phyloP scores from a whole-genome alignment of 2,329 filamentous ascomycete genomes.

The Monosporascus sp. region DNA sequence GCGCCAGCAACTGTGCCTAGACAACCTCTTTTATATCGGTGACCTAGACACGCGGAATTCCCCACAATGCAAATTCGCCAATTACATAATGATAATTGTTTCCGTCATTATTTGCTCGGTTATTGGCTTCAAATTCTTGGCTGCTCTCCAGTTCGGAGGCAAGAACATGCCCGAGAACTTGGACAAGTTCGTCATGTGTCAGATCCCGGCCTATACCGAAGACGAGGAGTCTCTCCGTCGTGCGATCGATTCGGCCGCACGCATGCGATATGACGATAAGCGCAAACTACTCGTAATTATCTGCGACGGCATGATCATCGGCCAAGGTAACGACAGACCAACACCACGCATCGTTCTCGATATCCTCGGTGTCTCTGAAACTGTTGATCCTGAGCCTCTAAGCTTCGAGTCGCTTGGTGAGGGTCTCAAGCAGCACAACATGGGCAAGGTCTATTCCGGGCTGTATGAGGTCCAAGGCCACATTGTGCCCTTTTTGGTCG shows the following conservation, averaged over 20 bases:
- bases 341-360: slow-evolving; percentile 95
- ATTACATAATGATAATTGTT: slow-evolving; percentile 82
- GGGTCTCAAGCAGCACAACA: slow-evolving; percentile 96
- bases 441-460: slow-evolving; percentile 98
- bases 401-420: slow-evolving; percentile 97
- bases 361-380: slow-evolving; percentile 90
- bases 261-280: slow-evolving; percentile 97
- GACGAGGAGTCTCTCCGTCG: slow-evolving; percentile 95
- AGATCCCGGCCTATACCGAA: slow-evolving; percentile 96
- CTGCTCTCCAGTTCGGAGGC: slow-evolving; percentile 85
- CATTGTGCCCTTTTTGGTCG: slow-evolving; percentile 93
- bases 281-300: slow-evolving; percentile 89
- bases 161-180: slow-evolving; percentile 93
- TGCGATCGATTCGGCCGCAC: slow-evolving; percentile 91
- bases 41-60: slow-evolving; percentile 90
- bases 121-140: slow-evolving; percentile 94
- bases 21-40: slow-evolving; percentile 93
- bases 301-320: slow-evolving; percentile 99
- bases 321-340: slow-evolving; percentile 92
- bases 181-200: slow-evolving; percentile 97
- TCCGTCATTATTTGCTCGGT: slow-evolving; percentile 74
- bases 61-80: slow-evolving; percentile 74
- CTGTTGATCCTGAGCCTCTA: slow-evolving; percentile 87
- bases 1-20: slow-evolving; percentile 75
- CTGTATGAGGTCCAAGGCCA: slow-evolving; percentile 97